A percentile compares a stretch with the other conserved stretches of the same genome.
These are phyloP conservation scores for Bryoglossum gracile DNA, from an alignment of 495 filamentous ascomycete genomes.

Conservation along the genomic window DNA sequence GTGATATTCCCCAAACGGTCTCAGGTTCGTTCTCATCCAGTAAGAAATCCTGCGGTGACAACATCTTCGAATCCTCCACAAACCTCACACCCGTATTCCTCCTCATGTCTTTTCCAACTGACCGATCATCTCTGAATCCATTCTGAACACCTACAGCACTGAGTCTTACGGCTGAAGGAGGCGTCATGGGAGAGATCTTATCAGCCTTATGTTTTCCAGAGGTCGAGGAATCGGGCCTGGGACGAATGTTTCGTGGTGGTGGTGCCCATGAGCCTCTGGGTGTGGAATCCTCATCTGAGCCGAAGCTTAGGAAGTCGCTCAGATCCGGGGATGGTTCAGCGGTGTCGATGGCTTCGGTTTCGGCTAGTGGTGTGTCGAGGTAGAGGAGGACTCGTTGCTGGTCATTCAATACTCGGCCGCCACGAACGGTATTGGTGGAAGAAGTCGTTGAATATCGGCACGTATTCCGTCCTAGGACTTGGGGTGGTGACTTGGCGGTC, in stretches of 20 bases:
- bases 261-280: conserved; percentile 16
- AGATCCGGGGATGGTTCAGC: conserved; percentile 25
- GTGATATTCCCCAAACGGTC: conserved; percentile 17
- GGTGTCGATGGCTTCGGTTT: conserved; percentile 12
- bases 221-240: conserved; percentile 17
- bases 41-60: conserved; percentile 10
- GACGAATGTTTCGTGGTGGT: neutral
- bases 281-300: conserved; percentile 24
- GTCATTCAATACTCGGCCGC: neutral
- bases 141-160: conserved; percentile 19
- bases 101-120: conserved; percentile 2
- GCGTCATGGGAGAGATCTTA: conserved; percentile 7
- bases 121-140: conserved; percentile 10
- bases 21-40: conserved; percentile 15
- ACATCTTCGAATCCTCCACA: conserved; percentile 15
- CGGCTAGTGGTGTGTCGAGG: conserved; percentile 18
- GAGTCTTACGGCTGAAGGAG: conserved; percentile 17
- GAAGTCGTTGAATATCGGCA: conserved; percentile 10
- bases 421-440: conserved; percentile 7
- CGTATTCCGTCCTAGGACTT: conserved; percentile 2
- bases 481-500: conserved; percentile 19
- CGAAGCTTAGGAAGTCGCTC: conserved; percentile 25
- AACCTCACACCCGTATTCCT: conserved; percentile 3
- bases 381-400: conserved; percentile 17
- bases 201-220: conserved; percentile 3